Evolutionary conservation across 345 rosid species (phyloP), one percentile per base, ranked within the genome.

Genomic region (Gossypium herbaceum): DNA sequence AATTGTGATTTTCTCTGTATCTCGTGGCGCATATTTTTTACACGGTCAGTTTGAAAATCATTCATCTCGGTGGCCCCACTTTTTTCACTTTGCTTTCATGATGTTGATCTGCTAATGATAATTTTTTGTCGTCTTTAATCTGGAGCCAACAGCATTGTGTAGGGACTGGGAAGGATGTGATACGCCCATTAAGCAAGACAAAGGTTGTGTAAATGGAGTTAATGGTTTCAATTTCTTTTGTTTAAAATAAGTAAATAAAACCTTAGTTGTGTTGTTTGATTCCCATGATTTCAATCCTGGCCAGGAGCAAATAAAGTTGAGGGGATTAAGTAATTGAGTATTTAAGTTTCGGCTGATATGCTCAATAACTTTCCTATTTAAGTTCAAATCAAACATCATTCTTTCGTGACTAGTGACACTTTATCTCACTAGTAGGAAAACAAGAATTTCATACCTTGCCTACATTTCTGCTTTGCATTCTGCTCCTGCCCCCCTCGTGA

Each of bases 111-210:
- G 2, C n/a, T 22, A 67, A 20, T 67, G 10, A 67, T 67, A n/a
- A 12, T 20, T 20, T n/a, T 67, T 67, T 47, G 20, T 67, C 71
- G 13, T 68, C 56, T 22, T 68, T 68, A 45, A 47, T 68, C 12
- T 47, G 43, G 41, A 68, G 56, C 57, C 56, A 68, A 24, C 71
- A 12, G 71, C 55, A 45, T 12, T 22, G 34, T 10, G 13, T 67
- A 1, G 24, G 27, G 25, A 41, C n/a, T 15, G 17, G 17, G 54
- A 13, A 50, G n/a, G 25, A 10, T 61, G 16, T 41, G 25, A 3
- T 7, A 41, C 3, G 2, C 7, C 8, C 1, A 4, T 1, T 22
- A 67, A 67, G 29, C 24, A 12, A 45, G 55, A 54, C 20, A 20
- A 67, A 22, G 71, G n/a, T 66, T 45, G 2, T 47, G 19, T 25